Percentiles rank a stretch among this genome's conserved stretches.
These are phyloP conservation scores for Knoxdaviesia proteae DNA, from an alignment of 2,329 filamentous ascomycete genomes.

Conservation along the genomic window DNA sequence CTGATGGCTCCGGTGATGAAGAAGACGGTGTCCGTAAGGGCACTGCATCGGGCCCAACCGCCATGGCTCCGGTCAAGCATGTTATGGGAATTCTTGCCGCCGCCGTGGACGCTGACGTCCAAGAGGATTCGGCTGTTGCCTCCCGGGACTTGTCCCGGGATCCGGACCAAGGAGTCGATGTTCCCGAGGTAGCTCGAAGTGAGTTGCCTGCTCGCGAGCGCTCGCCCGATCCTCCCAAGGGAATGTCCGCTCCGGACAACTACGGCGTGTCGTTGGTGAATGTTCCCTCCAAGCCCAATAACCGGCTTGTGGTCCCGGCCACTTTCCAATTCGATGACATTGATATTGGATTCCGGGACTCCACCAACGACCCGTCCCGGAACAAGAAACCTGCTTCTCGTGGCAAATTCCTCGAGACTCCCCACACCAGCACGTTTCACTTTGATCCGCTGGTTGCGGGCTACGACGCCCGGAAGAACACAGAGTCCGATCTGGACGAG, in stretches of 20 bases:
- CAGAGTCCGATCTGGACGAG: constrained; percentile 28
- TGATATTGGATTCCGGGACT: constrained; percentile 40
- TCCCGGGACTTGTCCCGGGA: constrained; percentile 2
- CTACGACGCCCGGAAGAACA: constrained; percentile 28
- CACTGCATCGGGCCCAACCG: background rate
- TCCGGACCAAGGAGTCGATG: constrained; percentile 3
- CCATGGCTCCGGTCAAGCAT: constrained; percentile 4
- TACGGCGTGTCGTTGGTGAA: constrained; percentile 27
- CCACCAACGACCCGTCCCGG: constrained; percentile 31
- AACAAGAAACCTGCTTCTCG: constrained; percentile 30
- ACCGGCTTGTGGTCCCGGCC: constrained; percentile 30
- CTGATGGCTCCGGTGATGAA: constrained; percentile 3
- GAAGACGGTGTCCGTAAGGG: constrained; percentile 9
- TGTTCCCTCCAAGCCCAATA: constrained; percentile 21
- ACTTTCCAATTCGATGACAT: constrained; percentile 26
- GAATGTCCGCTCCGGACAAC: constrained; percentile 25
- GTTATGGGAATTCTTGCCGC: constrained; percentile 15
- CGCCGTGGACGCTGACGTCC: constrained; percentile 1
- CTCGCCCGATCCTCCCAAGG: constrained; percentile 17
- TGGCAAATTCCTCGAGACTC: constrained; percentile 30
- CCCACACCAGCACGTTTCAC: constrained; percentile 31
- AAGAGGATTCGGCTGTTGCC: constrained; percentile 3
- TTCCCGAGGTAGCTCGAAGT: constrained; percentile 2
- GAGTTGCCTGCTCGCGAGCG: constrained; percentile 15
- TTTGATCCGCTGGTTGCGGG: constrained; percentile 30